Conservation (phyloP, 139 green algal genomes). For the Closterium sp. region DNA sequence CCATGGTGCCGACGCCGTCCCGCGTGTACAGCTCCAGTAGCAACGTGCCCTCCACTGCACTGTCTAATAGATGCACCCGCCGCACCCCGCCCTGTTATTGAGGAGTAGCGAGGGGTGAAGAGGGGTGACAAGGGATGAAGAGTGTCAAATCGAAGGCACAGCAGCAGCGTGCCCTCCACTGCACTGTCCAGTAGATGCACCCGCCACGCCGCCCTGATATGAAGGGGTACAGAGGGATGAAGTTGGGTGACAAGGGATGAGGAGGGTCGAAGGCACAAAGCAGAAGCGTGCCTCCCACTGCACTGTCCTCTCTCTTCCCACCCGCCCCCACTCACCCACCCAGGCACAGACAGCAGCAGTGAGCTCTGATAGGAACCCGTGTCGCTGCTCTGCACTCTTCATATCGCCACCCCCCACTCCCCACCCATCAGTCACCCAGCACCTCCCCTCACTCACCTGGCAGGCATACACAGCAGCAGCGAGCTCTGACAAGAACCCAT, state of each 20-base stretch:
- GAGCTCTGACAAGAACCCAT: conserved; percentile 20
- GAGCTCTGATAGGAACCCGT: conserved; percentile 24
- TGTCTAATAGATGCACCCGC: conserved; percentile 50
- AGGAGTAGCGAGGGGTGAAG: background rate
- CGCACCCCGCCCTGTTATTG: conserved; percentile 23
- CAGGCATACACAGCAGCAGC: conserved; percentile 13
- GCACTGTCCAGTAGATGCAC: conserved; percentile 48
- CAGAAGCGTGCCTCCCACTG: background rate
- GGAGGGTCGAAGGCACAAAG: background rate
- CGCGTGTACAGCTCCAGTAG: conserved; percentile 87
- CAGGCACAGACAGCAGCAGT: conserved; percentile 21
- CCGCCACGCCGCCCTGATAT: conserved; percentile 24
- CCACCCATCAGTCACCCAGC: conserved; percentile 2
- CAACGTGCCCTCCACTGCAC: conserved; percentile 16
- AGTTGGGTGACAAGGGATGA: background rate
- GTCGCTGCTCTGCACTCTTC: too few species aligned
- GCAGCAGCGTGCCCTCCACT: conserved; percentile 17
- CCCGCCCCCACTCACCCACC: background rate
- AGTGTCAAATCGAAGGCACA: background rate
- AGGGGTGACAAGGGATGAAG: background rate
- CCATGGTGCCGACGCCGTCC: conserved; percentile 88
- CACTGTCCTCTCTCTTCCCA: conserved; percentile 41
- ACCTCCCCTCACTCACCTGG: background rate
- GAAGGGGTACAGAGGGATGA: background rate
- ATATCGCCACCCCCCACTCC: too few species aligned